A percentile compares a stretch with the other conserved stretches of the same genome.
Conservation (phyloP, 1,139 yeast species). For the Diutina rugosa region DNA sequence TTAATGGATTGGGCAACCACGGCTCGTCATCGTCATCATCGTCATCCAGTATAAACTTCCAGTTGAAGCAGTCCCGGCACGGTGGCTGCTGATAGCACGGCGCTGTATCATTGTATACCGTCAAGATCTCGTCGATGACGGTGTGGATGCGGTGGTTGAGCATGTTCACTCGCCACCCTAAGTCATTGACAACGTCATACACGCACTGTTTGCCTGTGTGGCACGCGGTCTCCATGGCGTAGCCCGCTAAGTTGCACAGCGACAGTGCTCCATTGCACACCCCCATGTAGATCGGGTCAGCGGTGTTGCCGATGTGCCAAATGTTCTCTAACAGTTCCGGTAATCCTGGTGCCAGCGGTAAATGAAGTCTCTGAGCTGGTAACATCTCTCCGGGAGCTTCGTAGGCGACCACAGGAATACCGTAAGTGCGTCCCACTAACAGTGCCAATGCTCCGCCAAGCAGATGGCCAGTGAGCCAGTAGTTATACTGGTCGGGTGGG, state of each 20-base stretch:
- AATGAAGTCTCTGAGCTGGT: conserved; percentile 71
- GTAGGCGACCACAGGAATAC: conserved; percentile 78
- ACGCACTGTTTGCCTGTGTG: conserved; percentile 85
- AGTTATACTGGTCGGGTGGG: conserved; percentile 46
- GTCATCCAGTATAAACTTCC: conserved; percentile 63
- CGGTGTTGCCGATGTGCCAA: conserved; percentile 95
- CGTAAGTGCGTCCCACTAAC: conserved; percentile 77
- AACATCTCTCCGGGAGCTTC: conserved; percentile 91
- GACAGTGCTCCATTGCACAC: conserved; percentile 93
- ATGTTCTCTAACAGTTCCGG: conserved; percentile 71
- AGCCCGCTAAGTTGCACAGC: conserved; percentile 83
- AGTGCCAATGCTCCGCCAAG: conserved; percentile 84
- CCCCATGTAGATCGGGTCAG: conserved; percentile 96
- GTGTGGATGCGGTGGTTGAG: conserved; percentile 85
- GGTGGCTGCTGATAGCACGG: conserved; percentile 64
- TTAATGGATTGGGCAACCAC: conserved; percentile 24
- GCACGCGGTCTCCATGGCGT: conserved; percentile 95
- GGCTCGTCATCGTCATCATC: conserved; percentile 28
- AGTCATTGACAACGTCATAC: conserved; percentile 80
- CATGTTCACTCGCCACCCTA: conserved; percentile 86
- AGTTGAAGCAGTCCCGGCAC: conserved; percentile 80
- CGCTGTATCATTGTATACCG: conserved; percentile 67
- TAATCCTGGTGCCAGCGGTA: conserved; percentile 88
- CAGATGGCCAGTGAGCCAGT: conserved; percentile 95
- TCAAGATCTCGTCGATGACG: conserved; percentile 73